phyloP scores from a whole-genome alignment of 139 green algal genomes.

The Yamagishiella unicocca region DNA sequence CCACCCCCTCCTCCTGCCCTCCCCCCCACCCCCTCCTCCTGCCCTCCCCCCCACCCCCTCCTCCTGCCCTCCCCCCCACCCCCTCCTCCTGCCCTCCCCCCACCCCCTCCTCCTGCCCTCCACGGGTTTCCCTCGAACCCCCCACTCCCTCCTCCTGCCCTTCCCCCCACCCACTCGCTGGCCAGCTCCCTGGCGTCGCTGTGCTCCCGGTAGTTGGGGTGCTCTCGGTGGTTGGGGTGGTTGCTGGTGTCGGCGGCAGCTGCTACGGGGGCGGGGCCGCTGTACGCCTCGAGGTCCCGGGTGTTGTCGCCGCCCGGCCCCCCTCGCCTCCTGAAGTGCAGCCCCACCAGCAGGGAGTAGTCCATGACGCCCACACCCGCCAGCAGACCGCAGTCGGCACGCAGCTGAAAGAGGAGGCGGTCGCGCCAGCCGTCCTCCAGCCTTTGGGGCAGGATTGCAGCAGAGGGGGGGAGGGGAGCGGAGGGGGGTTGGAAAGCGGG shows the following conservation, averaged over 20 bases:
- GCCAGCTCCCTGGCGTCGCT: conserved; percentile 7
- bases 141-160: not conserved
- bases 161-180: not conserved
- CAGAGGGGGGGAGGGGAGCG: not conserved
- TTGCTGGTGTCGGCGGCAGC: not conserved
- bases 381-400: conserved; percentile 78
- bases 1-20: no score
- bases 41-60: no score
- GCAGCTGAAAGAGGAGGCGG: conserved; percentile 72
- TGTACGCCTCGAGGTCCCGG: not conserved
- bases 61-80: no score
- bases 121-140: no score
- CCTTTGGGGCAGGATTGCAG: no score
- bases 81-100: no score
- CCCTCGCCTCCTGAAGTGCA: conserved; percentile 71
- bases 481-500: not conserved
- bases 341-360: conserved; percentile 91
- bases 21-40: no score
- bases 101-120: no score
- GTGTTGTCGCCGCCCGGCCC: not conserved
- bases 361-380: conserved; percentile 85
- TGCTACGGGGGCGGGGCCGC: not conserved
- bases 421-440: conserved; percentile 72
- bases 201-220: not conserved
- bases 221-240: not conserved